Conservation (phyloP, 78 protist genomes). For the Acrasis kona region DNA sequence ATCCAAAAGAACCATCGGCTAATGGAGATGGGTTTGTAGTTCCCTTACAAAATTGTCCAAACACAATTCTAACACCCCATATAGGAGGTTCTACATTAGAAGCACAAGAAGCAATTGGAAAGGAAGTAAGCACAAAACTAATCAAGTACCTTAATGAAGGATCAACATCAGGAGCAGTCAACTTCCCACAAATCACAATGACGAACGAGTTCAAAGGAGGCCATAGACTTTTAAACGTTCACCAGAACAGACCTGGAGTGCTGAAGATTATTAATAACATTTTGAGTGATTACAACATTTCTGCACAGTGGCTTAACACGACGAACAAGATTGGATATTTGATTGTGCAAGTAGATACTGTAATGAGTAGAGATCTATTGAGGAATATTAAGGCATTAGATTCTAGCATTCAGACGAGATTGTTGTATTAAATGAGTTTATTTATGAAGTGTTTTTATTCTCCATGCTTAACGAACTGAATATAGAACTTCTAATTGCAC, state of each 20-base stretch:
- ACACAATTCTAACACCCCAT: slow-evolving; percentile 85
- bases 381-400: no score
- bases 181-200: slow-evolving; percentile 72
- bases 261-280: slow-evolving; percentile 18
- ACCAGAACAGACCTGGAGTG: slow-evolving; percentile 83
- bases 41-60: slow-evolving; percentile 1
- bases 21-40: not conserved
- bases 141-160: slow-evolving; percentile 55
- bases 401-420: no score
- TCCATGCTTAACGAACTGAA: no score
- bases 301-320: not conserved
- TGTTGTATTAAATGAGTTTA: no score
- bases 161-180: slow-evolving; percentile 62
- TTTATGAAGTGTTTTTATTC: no score
- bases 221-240: slow-evolving; percentile 71
- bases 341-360: slow-evolving; percentile 4
- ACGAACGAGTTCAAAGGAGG: not conserved
- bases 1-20: slow-evolving; percentile 62
- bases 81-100: slow-evolving; percentile 87
- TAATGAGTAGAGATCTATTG: no score
- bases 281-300: not conserved
- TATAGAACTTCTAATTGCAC: no score
- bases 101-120: slow-evolving; percentile 88
- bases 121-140: slow-evolving; percentile 62
- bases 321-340: slow-evolving; percentile 9